These are phyloP conservation scores for Linnemannia exigua DNA, from an alignment of 192 early-diverging fungal genomes.

Conservation along the genomic window DNA sequence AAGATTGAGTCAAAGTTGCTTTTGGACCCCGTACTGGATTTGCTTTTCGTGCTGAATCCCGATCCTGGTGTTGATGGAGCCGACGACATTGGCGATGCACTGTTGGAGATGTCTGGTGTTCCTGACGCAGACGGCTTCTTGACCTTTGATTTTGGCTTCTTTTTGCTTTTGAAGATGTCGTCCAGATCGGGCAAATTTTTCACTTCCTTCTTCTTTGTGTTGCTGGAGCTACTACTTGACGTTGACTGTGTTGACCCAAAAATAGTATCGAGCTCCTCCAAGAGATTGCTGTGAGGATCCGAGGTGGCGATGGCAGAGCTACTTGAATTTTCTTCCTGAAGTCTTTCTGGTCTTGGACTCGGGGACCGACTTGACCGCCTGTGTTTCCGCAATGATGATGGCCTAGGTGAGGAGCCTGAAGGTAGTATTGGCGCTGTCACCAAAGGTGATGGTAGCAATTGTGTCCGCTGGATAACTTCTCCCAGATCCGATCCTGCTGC, in stretches of 20 bases:
- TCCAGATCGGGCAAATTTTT: slow-evolving; percentile 19
- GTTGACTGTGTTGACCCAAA: not conserved
- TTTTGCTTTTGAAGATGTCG: slow-evolving; percentile 14
- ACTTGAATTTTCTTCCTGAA: not conserved
- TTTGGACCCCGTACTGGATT: slow-evolving; percentile 14
- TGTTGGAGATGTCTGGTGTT: not conserved
- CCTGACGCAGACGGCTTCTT: slow-evolving; percentile 11
- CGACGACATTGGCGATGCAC: not conserved
- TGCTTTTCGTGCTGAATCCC: not conserved
- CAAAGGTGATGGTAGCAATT: not conserved
- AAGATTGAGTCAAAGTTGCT: slow-evolving; percentile 43
- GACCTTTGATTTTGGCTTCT: slow-evolving; percentile 19
- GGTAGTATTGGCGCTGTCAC: not conserved
- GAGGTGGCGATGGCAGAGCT: not conserved
- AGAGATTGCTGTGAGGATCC: not conserved
- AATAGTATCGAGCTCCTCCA: slow-evolving; percentile 17
- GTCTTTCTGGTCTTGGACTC: not conserved
- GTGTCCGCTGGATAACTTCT: slow-evolving; percentile 25
- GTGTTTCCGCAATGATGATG: not conserved
- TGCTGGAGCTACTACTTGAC: not conserved
- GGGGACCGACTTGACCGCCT: not conserved
- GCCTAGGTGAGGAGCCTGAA: not conserved
- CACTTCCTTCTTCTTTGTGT: not conserved
- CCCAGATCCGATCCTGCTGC: slow-evolving; percentile 22
- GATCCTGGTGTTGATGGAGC: not conserved